Percentiles rank a stretch among this genome's conserved stretches.
Evolutionary conservation across 1,139 yeast species (phyloP).

Genomic region (Pichia sp.): DNA sequence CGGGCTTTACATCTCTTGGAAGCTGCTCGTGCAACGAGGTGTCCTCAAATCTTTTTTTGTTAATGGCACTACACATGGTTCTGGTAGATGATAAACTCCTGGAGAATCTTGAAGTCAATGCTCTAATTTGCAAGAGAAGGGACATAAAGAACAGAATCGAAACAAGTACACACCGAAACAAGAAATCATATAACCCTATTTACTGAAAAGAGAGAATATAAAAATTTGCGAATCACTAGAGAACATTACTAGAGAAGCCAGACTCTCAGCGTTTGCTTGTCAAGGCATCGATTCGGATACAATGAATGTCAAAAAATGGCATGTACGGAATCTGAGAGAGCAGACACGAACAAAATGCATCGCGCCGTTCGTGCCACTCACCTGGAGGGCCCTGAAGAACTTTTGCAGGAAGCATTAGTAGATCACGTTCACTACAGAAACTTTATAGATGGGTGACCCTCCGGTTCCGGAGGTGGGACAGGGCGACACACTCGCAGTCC

Average conservation of each 20-base stretch:
- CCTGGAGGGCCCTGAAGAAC: background rate
- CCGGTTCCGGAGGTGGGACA: too few species aligned
- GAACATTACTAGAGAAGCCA: too few species aligned
- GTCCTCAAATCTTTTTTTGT: slow-evolving; percentile 22
- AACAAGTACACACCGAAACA: background rate
- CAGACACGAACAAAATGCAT: background rate
- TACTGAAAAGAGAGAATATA: too few species aligned
- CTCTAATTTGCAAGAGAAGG: background rate
- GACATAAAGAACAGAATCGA: slow-evolving; percentile 3
- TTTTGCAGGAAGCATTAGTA: background rate
- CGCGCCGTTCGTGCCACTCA: slow-evolving; percentile 6
- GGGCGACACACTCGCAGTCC: too few species aligned
- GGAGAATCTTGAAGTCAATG: background rate
- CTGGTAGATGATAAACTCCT: background rate
- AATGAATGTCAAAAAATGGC: too few species aligned
- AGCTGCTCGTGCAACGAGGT: slow-evolving; percentile 40
- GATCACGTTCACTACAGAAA: background rate
- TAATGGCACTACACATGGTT: slow-evolving; percentile 13
- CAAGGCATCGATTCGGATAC: too few species aligned
- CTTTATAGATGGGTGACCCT: background rate
- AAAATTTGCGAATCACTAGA: too few species aligned
- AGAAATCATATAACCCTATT: background rate
- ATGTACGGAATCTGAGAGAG: too few species aligned
- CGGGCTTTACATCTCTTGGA: slow-evolving; percentile 42
- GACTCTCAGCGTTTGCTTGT: too few species aligned